A percentile compares a stretch with the other conserved stretches of the same genome.
phyloP scores from a whole-genome alignment of 192 early-diverging fungal species.

The Glomus cerebriforme region DNA sequence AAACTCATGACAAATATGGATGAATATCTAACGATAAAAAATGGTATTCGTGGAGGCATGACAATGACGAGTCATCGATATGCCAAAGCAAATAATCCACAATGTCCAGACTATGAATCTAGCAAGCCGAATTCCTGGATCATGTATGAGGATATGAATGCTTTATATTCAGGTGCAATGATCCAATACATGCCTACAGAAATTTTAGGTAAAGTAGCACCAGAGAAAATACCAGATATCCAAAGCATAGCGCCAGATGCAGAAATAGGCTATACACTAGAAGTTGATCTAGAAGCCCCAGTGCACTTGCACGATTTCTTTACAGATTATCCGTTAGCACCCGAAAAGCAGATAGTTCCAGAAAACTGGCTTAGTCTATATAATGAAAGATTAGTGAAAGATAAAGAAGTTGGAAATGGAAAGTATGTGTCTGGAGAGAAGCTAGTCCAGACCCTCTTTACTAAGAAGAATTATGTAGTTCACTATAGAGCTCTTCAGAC shows the following conservation, averaged over 20 bases:
- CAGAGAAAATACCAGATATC: slow-evolving; percentile 20
- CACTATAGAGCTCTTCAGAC: too few species aligned
- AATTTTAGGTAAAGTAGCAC: slow-evolving; percentile 24
- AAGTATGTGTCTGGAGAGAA: slow-evolving; percentile 24
- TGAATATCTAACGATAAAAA: slow-evolving; percentile 2
- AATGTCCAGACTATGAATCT: slow-evolving; percentile 23
- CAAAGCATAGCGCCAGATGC: slow-evolving; percentile 19
- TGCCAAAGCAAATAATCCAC: slow-evolving; percentile 23
- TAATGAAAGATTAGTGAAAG: slow-evolving; percentile 23
- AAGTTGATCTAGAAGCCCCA: slow-evolving; percentile 25
- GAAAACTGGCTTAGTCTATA: slow-evolving; percentile 27
- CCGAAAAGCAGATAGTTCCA: slow-evolving; percentile 10
- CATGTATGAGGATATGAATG: slow-evolving; percentile 33
- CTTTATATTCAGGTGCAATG: slow-evolving; percentile 27
- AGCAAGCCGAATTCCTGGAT: slow-evolving; percentile 10
- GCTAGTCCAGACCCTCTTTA: slow-evolving; percentile 6
- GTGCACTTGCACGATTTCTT: slow-evolving; percentile 22
- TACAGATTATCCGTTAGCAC: slow-evolving; percentile 5
- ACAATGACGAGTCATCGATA: slow-evolving; percentile 18
- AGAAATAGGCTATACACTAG: slow-evolving; percentile 9
- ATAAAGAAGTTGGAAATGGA: slow-evolving; percentile 11
- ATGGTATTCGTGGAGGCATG: slow-evolving; percentile 1
- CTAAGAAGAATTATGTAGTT: too few species aligned
- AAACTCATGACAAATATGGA: slow-evolving; percentile 26
- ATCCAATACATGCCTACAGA: slow-evolving; percentile 22